Conservation (phyloP, 2,329 filamentous ascomycete species). For the Whalleya microplaca region DNA sequence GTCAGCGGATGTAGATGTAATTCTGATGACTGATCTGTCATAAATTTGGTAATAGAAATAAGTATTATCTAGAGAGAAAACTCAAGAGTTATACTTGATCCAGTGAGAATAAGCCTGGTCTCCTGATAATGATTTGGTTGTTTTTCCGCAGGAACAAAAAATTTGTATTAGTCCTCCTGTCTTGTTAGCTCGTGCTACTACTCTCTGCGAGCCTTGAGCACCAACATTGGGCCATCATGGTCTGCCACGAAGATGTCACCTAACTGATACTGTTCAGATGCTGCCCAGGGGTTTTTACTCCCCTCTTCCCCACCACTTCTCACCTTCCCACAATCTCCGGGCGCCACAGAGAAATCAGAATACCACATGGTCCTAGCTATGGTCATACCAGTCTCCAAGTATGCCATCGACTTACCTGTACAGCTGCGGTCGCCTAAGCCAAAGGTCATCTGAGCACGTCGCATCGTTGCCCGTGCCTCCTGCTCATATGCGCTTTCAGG, state of each 20-base stretch:
- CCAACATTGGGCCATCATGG: slow-evolving; percentile 10
- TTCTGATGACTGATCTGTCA: too few relatives aligned
- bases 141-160: too few relatives aligned
- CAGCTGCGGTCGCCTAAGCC: neutral
- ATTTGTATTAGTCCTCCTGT: too few relatives aligned
- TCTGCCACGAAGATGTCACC: neutral
- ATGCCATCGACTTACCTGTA: neutral
- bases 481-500: neutral
- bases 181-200: too few relatives aligned
- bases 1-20: too few relatives aligned
- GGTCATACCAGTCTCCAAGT: neutral
- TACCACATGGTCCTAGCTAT: neutral
- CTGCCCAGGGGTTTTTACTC: neutral
- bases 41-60: too few relatives aligned
- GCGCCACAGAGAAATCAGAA: slow-evolving; percentile 5
- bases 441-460: neutral
- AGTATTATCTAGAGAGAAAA: too few relatives aligned
- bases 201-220: slow-evolving; percentile 1
- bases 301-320: neutral
- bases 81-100: too few relatives aligned
- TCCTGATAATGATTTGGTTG: too few relatives aligned
- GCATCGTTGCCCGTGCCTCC: slow-evolving; percentile 1
- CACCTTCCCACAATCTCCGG: slow-evolving; percentile 1
- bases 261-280: slow-evolving; percentile 6
- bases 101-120: too few relatives aligned